A percentile compares a stretch with the other conserved stretches of the same genome.
These are phyloP conservation scores for Cercospora brassicicola DNA, from an alignment of 2,329 filamentous ascomycete species.

Conservation along the genomic window DNA sequence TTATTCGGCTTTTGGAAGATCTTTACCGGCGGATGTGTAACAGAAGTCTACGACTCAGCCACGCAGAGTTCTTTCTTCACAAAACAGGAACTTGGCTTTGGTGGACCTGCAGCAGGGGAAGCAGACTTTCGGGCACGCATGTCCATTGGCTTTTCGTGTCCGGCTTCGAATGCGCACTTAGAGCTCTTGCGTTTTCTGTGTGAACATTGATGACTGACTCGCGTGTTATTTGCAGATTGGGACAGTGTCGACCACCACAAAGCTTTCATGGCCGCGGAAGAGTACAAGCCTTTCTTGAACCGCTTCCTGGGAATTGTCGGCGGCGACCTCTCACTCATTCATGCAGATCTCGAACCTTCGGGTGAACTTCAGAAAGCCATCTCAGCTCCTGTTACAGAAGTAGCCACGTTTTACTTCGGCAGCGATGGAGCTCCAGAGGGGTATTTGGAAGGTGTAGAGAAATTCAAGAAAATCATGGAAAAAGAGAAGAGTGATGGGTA, in stretches of 20 bases:
- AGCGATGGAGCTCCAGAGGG: constrained; percentile 36
- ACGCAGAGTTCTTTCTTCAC: neutral
- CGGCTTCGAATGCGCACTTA: neutral
- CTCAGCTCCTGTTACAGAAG: constrained; percentile 52
- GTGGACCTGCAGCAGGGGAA: neutral
- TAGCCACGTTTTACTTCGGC: constrained; percentile 49
- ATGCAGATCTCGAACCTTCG: constrained; percentile 38
- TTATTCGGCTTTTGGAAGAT: neutral
- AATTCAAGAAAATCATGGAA: constrained; percentile 42
- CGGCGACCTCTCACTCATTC: constrained; percentile 36
- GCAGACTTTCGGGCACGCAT: neutral
- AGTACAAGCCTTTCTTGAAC: constrained; percentile 44
- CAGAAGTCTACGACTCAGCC: neutral
- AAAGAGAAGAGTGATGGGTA: constrained; percentile 35
- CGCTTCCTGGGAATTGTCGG: constrained; percentile 35
- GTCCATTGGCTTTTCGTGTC: neutral
- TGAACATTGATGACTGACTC: neutral
- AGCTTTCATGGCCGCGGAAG: constrained; percentile 41
- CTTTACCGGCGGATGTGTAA: neutral
- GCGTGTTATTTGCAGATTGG: constrained; percentile 44
- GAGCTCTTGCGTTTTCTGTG: neutral
- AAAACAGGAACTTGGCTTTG: neutral
- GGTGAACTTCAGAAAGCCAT: constrained; percentile 27
- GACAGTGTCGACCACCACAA: constrained; percentile 43
- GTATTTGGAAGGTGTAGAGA: constrained; percentile 39